Conservation (phyloP, 257 asterid genomes). For the Ligustrum vulgare region DNA sequence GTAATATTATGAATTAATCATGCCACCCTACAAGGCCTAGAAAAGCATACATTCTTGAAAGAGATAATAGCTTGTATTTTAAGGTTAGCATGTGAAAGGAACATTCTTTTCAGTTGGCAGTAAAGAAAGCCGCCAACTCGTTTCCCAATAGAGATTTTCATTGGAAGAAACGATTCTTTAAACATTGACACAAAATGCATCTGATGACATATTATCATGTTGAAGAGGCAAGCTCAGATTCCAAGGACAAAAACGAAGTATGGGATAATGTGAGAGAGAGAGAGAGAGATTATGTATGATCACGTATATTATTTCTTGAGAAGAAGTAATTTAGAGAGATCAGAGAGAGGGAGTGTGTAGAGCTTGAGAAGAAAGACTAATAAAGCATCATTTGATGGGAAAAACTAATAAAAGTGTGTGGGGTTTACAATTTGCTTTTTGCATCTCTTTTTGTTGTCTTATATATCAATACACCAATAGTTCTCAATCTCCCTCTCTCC, state of each 20-base stretch:
- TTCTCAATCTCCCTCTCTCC: slow-evolving; percentile 33
- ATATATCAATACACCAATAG: slow-evolving; percentile 40
- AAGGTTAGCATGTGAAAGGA: slow-evolving; percentile 35
- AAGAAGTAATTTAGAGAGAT: neutral
- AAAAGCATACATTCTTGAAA: neutral
- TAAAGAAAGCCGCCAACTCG: slow-evolving; percentile 39
- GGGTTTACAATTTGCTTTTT: slow-evolving; percentile 30
- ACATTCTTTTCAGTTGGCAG: slow-evolving; percentile 31
- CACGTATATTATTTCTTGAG: neutral
- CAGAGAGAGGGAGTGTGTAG: neutral
- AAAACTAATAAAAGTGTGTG: slow-evolving; percentile 29
- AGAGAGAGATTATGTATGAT: neutral
- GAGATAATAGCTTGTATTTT: neutral
- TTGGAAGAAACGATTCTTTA: neutral
- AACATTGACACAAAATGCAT: slow-evolving; percentile 26
- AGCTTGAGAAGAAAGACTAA: slow-evolving; percentile 42
- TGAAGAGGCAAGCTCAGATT: slow-evolving; percentile 51
- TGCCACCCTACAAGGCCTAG: neutral
- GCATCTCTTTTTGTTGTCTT: slow-evolving; percentile 60
- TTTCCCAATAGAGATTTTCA: slow-evolving; percentile 1
- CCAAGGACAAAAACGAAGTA: slow-evolving; percentile 45
- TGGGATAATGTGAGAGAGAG: slow-evolving; percentile 26
- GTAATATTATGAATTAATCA: neutral
- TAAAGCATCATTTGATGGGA: slow-evolving; percentile 27
- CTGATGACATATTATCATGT: slow-evolving; percentile 57